phyloP scores from a whole-genome alignment of 768 basidiomycete species.

The Naganishia vaughanmartiniae region DNA sequence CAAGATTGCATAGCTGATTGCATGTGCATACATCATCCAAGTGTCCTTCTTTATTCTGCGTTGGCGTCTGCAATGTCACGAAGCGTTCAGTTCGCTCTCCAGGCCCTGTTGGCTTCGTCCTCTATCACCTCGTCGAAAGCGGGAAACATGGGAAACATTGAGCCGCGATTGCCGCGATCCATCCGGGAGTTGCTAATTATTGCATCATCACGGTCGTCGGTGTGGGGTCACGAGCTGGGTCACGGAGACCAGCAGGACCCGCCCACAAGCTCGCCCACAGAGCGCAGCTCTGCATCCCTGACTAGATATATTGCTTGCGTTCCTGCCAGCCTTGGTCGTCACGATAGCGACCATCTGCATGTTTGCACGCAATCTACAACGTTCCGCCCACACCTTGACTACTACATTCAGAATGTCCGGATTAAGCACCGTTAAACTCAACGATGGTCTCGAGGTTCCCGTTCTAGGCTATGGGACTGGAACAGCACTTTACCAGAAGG shows the following conservation, averaged over 20 bases:
- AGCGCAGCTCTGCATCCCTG: too few species aligned
- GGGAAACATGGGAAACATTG: background rate
- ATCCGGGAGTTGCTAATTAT: background rate
- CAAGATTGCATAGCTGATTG: background rate
- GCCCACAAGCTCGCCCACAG: background rate
- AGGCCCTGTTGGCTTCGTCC: background rate
- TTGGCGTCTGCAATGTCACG: too few species aligned
- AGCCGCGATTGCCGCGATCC: slow-evolving; percentile 14
- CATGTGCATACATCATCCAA: too few species aligned
- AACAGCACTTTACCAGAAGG: slow-evolving; percentile 23
- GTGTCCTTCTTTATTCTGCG: too few species aligned
- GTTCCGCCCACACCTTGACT: background rate
- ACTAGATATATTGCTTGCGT: background rate
- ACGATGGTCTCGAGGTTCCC: slow-evolving; percentile 39
- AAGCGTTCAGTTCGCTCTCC: background rate
- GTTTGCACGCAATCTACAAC: background rate
- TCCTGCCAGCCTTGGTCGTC: background rate
- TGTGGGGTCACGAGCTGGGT: too few species aligned
- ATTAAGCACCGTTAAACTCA: slow-evolving; percentile 36
- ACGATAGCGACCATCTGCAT: background rate
- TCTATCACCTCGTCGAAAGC: background rate
- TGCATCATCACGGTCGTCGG: background rate
- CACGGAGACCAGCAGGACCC: too few species aligned
- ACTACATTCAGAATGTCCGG: slow-evolving; percentile 8
- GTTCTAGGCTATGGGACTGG: slow-evolving; percentile 39